Evolutionary conservation across 768 basidiomycete genomes (phyloP), one percentile per base, ranked within the genome.

Genomic region (Pleurotus tuoliensis): DNA sequence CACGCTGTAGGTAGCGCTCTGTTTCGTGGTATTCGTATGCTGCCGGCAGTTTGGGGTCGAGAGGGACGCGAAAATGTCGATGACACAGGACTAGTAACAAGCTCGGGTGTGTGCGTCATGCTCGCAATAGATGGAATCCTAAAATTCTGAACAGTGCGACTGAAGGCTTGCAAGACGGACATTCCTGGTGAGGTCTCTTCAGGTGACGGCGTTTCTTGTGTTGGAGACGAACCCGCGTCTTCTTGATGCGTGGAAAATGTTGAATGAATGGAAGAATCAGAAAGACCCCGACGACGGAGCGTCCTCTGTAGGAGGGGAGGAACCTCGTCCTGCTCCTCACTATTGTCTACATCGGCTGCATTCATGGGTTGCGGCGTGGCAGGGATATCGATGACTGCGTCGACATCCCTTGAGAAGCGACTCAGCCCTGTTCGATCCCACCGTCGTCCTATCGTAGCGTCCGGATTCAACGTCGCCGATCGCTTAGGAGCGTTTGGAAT

Each of bases 211-310:
- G 43, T 43, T 15, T 15, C 41, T 43, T 22, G 9, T 40, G 16
- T 37, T 8, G 38, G 45, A 49, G 13, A 55, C 45, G 48, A 59
- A 43, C 57, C 55, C 44, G 58, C 52, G 27, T 74, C 71, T n/a
- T 75, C 76, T 4, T 69, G 74, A 47, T 88, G 82, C 55, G 72
- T 77, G 58, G 84, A 73, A 71, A 90, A 96, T 0, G 92, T 92
- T 3, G 92, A 88, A 59, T 86, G 90, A 58, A 98, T 94, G 1
- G 92, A 95, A 0, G 94, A 95, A 67, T 98, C 96, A 1, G 91
- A 93, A 49, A 97, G 70, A 2, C 94, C 93, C 54, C 95, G 82
- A 25, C 88, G 81, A 39, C 84, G 82, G 5, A 94, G 74, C 15
- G 86, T 83, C 18, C 84, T 83, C 47, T 88, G 79, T 22, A 86